Evolutionary conservation across 2,329 filamentous ascomycete genomes (phyloP).

Genomic region (Orbilia brochopaga): DNA sequence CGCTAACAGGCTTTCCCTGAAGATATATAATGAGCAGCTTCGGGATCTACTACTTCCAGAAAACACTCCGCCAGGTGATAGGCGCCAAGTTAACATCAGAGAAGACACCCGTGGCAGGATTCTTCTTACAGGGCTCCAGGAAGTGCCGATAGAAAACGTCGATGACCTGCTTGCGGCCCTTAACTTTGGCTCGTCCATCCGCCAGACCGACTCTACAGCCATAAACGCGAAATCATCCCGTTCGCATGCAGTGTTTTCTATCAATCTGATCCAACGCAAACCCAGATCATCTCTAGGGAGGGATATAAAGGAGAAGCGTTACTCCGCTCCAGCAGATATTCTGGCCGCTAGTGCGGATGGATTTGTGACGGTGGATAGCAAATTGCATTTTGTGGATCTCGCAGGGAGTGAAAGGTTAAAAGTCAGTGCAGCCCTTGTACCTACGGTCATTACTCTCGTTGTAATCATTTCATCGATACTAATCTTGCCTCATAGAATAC

Average conservation of each 20-base stretch:
- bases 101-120: conserved; percentile 96
- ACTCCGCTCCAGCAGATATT: conserved; percentile 83
- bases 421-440: conserved; percentile 25
- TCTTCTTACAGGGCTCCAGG: conserved; percentile 84
- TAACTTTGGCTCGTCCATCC: conserved; percentile 89
- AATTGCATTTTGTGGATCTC: conserved; percentile 96
- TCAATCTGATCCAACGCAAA: conserved; percentile 90
- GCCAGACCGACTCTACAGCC: conserved; percentile 94
- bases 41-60: conserved; percentile 88
- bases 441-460: neutral
- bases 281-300: conserved; percentile 60
- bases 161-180: conserved; percentile 89
- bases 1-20: conserved; percentile 54
- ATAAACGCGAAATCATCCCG: conserved; percentile 98
- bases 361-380: conserved; percentile 90
- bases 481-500: conserved; percentile 68
- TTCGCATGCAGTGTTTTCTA: conserved; percentile 94
- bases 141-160: conserved; percentile 85
- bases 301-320: conserved; percentile 70
- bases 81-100: conserved; percentile 82
- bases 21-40: conserved; percentile 97
- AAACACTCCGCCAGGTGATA: conserved; percentile 69
- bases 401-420: conserved; percentile 96
- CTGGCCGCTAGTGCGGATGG: conserved; percentile 69
- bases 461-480: neutral